Evolutionary conservation across 2,329 filamentous ascomycete genomes (phyloP).

Genomic region (Fragosphaeria purpurea): DNA sequence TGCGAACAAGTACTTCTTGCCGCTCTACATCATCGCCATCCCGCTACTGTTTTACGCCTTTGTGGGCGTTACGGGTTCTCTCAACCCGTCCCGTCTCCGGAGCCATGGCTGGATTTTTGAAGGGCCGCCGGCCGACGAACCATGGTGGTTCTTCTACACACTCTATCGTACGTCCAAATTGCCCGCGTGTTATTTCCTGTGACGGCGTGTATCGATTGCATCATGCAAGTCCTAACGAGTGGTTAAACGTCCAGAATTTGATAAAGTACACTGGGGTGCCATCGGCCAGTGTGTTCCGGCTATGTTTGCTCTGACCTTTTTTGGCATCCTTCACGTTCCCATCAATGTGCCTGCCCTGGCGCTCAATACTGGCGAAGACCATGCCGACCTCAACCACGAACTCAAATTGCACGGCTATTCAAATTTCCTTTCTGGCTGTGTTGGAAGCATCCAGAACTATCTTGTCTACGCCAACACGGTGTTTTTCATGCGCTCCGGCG

Average conservation of each 20-base stretch:
- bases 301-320: constrained; percentile 96
- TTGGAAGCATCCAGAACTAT: constrained; percentile 92
- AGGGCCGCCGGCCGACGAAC: constrained; percentile 71
- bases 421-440: constrained; percentile 77
- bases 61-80: constrained; percentile 56
- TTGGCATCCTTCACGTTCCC: constrained; percentile 90
- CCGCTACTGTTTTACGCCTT: constrained; percentile 70
- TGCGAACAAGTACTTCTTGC: constrained; percentile 75
- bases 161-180: constrained; percentile 63
- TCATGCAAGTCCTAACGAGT: no score
- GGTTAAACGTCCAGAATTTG: constrained; percentile 50
- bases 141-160: constrained; percentile 97
- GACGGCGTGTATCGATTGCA: no score
- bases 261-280: constrained; percentile 72
- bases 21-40: constrained; percentile 73
- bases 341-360: constrained; percentile 95
- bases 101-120: constrained; percentile 83
- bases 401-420: constrained; percentile 87
- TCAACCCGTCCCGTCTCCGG: constrained; percentile 59
- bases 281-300: constrained; percentile 78
- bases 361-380: constrained; percentile 82
- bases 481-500: constrained; percentile 91
- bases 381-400: constrained; percentile 83
- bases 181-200: no score
- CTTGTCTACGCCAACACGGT: constrained; percentile 95